Evolutionary conservation across 2,329 filamentous ascomycete genomes (phyloP).

Genomic region (Cercospora berteroae): DNA sequence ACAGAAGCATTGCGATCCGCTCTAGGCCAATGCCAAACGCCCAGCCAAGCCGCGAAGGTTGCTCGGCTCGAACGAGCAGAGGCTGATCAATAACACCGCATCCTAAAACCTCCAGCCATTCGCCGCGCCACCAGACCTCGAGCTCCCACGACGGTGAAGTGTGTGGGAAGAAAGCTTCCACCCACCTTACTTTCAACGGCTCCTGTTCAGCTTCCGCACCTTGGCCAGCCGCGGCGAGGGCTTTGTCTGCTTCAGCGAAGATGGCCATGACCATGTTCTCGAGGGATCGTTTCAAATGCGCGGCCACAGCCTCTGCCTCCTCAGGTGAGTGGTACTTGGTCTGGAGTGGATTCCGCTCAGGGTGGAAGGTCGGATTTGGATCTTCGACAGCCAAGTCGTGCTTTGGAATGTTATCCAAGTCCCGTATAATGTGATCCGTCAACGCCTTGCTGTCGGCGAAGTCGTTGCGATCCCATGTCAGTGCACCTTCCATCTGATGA

Average conservation of each 20-base stretch:
- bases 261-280: conserved; percentile 89
- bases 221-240: conserved; percentile 50
- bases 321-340: conserved; percentile 64
- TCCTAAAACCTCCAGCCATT: conserved; percentile 96
- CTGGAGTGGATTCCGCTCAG: conserved; percentile 81
- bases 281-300: conserved; percentile 83
- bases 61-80: conserved; percentile 72
- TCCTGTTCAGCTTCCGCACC: conserved; percentile 50
- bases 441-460: conserved; percentile 55
- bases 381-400: conserved; percentile 80
- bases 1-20: conserved; percentile 94
- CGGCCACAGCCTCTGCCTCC: conserved; percentile 78
- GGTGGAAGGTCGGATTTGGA: conserved; percentile 72
- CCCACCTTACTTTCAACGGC: conserved; percentile 84
- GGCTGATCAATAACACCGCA: conserved; percentile 85
- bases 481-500: conserved; percentile 96
- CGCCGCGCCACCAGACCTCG: conserved; percentile 88
- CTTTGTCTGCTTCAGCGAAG: conserved; percentile 73
- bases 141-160: conserved; percentile 95
- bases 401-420: conserved; percentile 68
- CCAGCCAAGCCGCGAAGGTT: conserved; percentile 79
- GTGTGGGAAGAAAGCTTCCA: conserved; percentile 97
- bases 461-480: conserved; percentile 75
- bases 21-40: conserved; percentile 94
- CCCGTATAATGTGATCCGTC: conserved; percentile 64